Percentiles rank a stretch among this genome's conserved stretches.
Evolutionary conservation across 352 stramenopile species (phyloP).

Genomic region (Globisporangium abappressorium): DNA sequence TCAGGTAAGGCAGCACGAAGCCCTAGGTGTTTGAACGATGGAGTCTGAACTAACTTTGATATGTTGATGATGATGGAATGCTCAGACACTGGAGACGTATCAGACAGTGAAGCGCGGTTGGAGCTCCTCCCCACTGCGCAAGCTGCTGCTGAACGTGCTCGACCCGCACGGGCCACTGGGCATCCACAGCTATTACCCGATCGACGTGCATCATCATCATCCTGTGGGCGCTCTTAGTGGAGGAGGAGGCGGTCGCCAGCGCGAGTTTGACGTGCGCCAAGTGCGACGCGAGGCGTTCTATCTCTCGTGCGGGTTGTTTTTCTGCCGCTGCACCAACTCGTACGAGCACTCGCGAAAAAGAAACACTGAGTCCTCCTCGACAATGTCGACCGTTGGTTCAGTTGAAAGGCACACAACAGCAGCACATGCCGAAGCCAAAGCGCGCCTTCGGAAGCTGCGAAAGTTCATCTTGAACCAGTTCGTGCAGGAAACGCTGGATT

Average conservation of each 20-base stretch:
- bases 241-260: background rate
- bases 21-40: too few species aligned
- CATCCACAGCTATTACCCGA: constrained; percentile 81
- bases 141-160: constrained; percentile 70
- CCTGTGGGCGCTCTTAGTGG: too few species aligned
- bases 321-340: constrained; percentile 55
- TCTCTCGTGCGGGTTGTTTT: constrained; percentile 65
- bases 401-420: background rate
- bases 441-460: constrained; percentile 39
- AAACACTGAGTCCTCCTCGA: background rate
- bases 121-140: constrained; percentile 54
- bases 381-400: background rate
- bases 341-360: constrained; percentile 51
- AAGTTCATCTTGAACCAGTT: constrained; percentile 61
- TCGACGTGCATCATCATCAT: constrained; percentile 22
- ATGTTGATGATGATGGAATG: too few species aligned
- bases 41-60: background rate
- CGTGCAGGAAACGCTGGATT: constrained; percentile 43
- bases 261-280: constrained; percentile 34
- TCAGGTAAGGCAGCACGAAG: constrained; percentile 35
- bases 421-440: constrained; percentile 6
- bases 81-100: constrained; percentile 74
- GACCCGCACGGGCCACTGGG: constrained; percentile 77
- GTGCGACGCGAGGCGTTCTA: constrained; percentile 81
- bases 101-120: constrained; percentile 71